A percentile compares a stretch with the other conserved stretches of the same genome.
Conservation (phyloP, 2,329 filamentous ascomycete genomes). For the Sporothrix brasiliensis region DNA sequence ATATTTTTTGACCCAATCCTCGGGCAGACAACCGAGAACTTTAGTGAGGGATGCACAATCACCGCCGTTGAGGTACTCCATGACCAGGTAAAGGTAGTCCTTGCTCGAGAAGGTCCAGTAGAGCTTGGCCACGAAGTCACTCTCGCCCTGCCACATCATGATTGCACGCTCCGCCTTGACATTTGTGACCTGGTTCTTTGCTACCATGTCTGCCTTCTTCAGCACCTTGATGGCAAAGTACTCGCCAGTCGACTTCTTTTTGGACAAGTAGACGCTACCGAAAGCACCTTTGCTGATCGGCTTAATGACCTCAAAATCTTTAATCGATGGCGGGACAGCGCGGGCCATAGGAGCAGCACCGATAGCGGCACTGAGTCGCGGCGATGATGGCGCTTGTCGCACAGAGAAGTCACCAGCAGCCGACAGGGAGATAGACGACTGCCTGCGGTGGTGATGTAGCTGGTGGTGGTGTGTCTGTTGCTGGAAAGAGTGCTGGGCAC, state of each 20-base stretch:
- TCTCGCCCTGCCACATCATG: constrained; percentile 99
- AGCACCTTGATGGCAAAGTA: constrained; percentile 99
- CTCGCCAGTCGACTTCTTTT: constrained; percentile 97
- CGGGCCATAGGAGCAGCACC: constrained; percentile 80
- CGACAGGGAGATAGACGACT: constrained; percentile 77
- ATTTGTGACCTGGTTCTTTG: constrained; percentile 98
- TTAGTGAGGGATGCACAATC: constrained; percentile 97
- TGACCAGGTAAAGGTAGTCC: constrained; percentile 96
- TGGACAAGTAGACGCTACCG: constrained; percentile 94
- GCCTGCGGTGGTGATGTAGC: constrained; percentile 73
- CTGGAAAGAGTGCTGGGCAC: constrained; percentile 61
- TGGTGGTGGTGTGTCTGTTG: constrained; percentile 50
- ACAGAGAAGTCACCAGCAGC: constrained; percentile 49
- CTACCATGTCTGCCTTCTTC: constrained; percentile 99
- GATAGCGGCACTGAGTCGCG: constrained; percentile 70
- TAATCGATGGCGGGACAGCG: constrained; percentile 92
- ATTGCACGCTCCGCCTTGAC: constrained; percentile 98
- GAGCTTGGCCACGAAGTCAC: constrained; percentile 96
- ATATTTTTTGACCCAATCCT: constrained; percentile 99
- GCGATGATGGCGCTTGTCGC: constrained; percentile 72
- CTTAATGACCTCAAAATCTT: constrained; percentile 99
- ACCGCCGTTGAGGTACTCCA: constrained; percentile 98
- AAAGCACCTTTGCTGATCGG: constrained; percentile 99
- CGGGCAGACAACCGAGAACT: constrained; percentile 83
- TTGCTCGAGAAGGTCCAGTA: constrained; percentile 99